A percentile compares a stretch with the other conserved stretches of the same genome.
Conservation (phyloP, 768 basidiomycete species). For the Gyrodon lividus region DNA sequence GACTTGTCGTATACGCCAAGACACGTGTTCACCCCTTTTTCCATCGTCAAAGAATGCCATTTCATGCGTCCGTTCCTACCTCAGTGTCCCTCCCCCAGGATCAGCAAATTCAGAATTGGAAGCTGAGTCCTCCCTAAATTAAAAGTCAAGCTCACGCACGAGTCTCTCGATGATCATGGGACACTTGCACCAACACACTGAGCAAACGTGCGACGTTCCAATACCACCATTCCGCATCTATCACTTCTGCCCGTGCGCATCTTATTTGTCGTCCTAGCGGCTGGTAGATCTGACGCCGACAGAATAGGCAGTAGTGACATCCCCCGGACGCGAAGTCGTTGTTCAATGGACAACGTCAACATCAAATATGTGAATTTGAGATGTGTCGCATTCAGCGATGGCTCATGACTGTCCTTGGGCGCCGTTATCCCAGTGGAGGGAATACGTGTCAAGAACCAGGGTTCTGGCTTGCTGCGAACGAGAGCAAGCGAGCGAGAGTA, state of each 20-base stretch:
- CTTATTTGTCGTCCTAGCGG: not conserved
- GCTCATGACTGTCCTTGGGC: not conserved
- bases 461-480: not conserved
- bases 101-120: not conserved
- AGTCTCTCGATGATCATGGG: not conserved
- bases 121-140: not conserved
- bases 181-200: not conserved
- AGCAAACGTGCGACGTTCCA: not conserved
- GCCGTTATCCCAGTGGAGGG: not conserved
- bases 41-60: conserved; percentile 2
- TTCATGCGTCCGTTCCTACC: conserved; percentile 1
- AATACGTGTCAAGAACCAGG: not conserved
- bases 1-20: no score
- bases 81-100: not conserved
- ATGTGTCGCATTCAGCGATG: not conserved
- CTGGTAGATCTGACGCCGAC: conserved; percentile 5
- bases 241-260: not conserved
- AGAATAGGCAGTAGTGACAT: conserved; percentile 1
- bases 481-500: not conserved
- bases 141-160: not conserved
- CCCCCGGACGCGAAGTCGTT: conserved; percentile 2
- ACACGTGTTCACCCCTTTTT: not conserved
- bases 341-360: not conserved
- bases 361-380: conserved; percentile 8
- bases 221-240: conserved; percentile 5